Evolutionary conservation across 176 grass and related monocot species (phyloP), one percentile per base, ranked within the genome.

Genomic region (Urochloa ruziziensis): DNA sequence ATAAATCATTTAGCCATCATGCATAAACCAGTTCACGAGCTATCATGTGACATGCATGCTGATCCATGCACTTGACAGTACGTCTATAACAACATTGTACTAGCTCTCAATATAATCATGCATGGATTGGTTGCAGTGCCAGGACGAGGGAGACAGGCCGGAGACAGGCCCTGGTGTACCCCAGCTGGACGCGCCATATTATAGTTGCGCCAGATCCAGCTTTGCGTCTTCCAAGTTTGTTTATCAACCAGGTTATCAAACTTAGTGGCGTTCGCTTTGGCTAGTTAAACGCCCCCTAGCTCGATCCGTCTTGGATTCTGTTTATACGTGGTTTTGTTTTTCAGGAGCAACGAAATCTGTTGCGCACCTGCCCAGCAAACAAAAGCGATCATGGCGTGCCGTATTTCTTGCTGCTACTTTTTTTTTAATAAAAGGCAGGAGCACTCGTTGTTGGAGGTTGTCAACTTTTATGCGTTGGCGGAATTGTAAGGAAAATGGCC

Each of bases 161-260:
- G 65, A 65, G 87, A 89, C 91, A 93, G 24, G 74, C 53, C 84
- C 73, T 84, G 74, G 88, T 93, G 91, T 88, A 58, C 63, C 43
- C 70, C 85, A 87, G 74, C 87, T 90, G 91, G 88, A 59, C 43
- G 90, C 62, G 17, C 54, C 28, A 19, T 81, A 68, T 43, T 82
- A 77, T 72, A 39, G 29, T 49, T 30, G 19, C 47, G 44, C 81
- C 74, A 49, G 67, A 68, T 81, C 79, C n/a, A 69, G n/a, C 79
- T 87, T 71, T 81, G 23, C 49, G 80, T 68, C 70, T 21, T 37
- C 28, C 66, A 40, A 17, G 49, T 68, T 52, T 37, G 12, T 43
- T 60, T 42, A 59, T 16, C 29, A 0, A 15, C 29, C 54, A 57
- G 76, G 42, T 46, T 28, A 74, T 43, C 58, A 74, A 28, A 57